A percentile compares a stretch with the other conserved stretches of the same genome.
These are phyloP conservation scores for Homolaphlyctis polyrhiza DNA, from an alignment of 371 early-diverging fungal genomes.

Conservation along the genomic window DNA sequence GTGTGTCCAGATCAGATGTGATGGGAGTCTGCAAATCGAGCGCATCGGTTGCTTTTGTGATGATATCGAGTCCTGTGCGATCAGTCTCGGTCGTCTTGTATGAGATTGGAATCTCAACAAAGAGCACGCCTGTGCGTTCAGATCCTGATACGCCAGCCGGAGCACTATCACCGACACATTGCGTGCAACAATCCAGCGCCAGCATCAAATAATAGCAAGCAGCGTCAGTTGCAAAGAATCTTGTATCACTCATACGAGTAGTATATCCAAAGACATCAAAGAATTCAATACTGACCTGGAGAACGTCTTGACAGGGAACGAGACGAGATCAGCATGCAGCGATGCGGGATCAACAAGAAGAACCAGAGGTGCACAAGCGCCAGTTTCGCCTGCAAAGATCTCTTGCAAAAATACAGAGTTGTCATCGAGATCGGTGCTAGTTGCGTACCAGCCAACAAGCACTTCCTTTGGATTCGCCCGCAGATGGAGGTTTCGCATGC, in stretches of 20 bases:
- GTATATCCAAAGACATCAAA: too few species aligned
- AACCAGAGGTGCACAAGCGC: conserved; percentile 69
- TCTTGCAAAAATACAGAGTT: conserved; percentile 81
- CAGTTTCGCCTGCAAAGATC: conserved; percentile 75
- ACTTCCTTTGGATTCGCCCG: conserved; percentile 84
- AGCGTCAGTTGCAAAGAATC: too few species aligned
- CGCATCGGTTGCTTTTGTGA: conserved; percentile 61
- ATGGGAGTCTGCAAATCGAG: conserved; percentile 36
- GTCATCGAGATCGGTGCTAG: conserved; percentile 65
- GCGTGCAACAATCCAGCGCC: too few species aligned
- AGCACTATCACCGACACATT: too few species aligned
- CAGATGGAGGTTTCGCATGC: conserved; percentile 81
- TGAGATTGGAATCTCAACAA: neutral
- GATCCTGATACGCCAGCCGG: too few species aligned
- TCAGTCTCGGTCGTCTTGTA: conserved; percentile 24
- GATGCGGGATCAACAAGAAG: conserved; percentile 41
- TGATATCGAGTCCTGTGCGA: conserved; percentile 51
- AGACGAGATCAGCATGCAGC: neutral
- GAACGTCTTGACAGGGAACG: neutral
- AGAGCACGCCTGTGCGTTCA: too few species aligned
- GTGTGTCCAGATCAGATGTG: conserved; percentile 80
- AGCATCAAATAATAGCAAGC: too few species aligned
- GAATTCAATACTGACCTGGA: neutral
- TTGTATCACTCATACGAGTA: too few species aligned
- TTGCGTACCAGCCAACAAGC: conserved; percentile 89